Evolutionary conservation across 164 flowering plant species (phyloP).

Genomic region (Tetrastigma voinierianum): DNA sequence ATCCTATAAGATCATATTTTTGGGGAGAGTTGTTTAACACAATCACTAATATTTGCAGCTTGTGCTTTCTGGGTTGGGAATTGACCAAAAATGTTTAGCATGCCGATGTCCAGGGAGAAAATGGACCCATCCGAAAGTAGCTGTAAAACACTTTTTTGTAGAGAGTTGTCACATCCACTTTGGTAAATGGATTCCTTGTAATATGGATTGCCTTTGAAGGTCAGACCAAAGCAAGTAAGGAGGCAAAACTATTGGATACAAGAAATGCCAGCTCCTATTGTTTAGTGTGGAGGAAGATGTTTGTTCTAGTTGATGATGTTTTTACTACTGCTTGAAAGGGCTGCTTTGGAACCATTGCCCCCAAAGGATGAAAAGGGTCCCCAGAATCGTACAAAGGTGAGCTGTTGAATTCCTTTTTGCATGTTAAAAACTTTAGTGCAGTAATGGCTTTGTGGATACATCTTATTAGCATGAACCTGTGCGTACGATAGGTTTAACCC

Average conservation of each 20-base stretch:
- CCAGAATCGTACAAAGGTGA: conserved; percentile 90
- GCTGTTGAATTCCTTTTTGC: conserved; percentile 6
- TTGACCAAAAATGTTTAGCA: conserved; percentile 70
- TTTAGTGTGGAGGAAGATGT: conserved; percentile 81
- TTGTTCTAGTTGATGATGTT: conserved; percentile 88
- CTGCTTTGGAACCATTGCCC: conserved; percentile 85
- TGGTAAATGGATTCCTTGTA: conserved; percentile 98
- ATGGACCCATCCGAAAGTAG: conserved; percentile 69
- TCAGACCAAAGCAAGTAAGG: conserved; percentile 55
- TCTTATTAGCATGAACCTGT: too few relatives aligned
- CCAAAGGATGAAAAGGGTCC: conserved; percentile 98
- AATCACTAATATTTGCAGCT: conserved; percentile 48
- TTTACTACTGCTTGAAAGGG: conserved; percentile 77
- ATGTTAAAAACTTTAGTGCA: neutral
- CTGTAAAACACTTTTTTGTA: conserved; percentile 85
- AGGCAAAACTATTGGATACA: conserved; percentile 48
- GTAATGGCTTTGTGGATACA: too few relatives aligned
- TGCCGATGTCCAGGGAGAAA: conserved; percentile 86
- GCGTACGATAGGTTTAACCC: too few relatives aligned
- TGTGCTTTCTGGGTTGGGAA: conserved; percentile 82
- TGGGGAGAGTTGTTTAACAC: too few relatives aligned
- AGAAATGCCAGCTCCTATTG: conserved; percentile 73
- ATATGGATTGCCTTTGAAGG: conserved; percentile 92
- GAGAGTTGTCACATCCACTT: conserved; percentile 96
- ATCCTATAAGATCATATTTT: too few relatives aligned